Percentiles rank a stretch among this genome's conserved stretches.
Conservation (phyloP, 2,329 filamentous ascomycete species). For the Colletotrichum theobromicola region DNA sequence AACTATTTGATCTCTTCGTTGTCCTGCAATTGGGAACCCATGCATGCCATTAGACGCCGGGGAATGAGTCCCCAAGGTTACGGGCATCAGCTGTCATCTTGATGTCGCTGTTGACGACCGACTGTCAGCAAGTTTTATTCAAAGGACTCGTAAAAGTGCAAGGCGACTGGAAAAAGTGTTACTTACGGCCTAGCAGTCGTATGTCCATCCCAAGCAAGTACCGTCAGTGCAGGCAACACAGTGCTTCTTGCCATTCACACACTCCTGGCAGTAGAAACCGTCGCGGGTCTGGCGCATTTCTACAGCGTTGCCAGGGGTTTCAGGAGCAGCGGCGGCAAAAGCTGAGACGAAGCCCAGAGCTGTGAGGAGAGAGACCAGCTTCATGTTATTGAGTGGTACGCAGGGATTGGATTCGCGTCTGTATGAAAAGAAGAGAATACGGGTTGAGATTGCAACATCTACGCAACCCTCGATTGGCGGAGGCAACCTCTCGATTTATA, state of each 20-base stretch:
- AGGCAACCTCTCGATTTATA: background rate
- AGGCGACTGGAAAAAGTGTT: rapidly evolving
- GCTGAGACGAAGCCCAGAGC: background rate
- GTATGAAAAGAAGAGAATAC: background rate
- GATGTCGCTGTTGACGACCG: background rate
- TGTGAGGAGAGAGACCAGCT: background rate
- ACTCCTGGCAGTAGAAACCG: background rate
- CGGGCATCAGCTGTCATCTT: background rate
- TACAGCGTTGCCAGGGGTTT: background rate
- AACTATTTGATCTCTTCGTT: background rate
- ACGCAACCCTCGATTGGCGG: background rate
- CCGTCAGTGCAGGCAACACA: background rate
- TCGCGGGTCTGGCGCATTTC: background rate
- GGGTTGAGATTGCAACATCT: background rate
- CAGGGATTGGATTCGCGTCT: rapidly evolving
- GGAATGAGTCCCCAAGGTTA: rapidly evolving
- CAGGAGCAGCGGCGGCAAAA: background rate
- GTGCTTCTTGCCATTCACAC: background rate
- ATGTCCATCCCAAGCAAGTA: background rate
- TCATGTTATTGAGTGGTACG: background rate
- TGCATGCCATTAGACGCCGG: background rate
- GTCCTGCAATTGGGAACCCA: background rate
- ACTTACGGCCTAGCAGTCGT: background rate
- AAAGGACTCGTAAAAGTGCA: background rate
- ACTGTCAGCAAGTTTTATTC: background rate